phyloP scores from a whole-genome alignment of 139 green algal genomes.

The Picochlorum costavermella region DNA sequence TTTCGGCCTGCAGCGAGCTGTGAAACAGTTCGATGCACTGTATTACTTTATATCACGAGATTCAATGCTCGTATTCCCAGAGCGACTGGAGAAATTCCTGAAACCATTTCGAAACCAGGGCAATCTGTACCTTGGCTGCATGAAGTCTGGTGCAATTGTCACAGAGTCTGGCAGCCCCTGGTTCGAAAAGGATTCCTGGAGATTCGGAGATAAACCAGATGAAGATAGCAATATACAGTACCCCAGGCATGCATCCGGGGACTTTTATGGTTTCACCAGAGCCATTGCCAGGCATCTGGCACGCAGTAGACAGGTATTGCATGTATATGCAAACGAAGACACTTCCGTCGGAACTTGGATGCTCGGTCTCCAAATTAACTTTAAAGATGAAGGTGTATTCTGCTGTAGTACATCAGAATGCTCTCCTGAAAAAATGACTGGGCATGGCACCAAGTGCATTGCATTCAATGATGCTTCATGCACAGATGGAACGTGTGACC shows the following conservation, averaged over 20 bases:
- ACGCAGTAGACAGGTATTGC: conserved; percentile 43
- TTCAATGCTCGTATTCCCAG: conserved; percentile 46
- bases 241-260: conserved; percentile 3
- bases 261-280: conserved; percentile 47
- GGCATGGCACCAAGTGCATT: too few species aligned
- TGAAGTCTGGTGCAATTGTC: conserved; percentile 57
- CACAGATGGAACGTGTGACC: too few species aligned
- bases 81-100: conserved; percentile 37
- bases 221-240: conserved; percentile 1
- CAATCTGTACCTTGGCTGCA: conserved; percentile 64
- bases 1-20: neutral
- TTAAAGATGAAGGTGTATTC: conserved; percentile 52
- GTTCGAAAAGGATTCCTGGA: conserved; percentile 51
- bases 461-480: too few species aligned
- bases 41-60: conserved; percentile 70
- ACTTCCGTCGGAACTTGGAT: conserved; percentile 65
- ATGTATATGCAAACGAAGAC: conserved; percentile 63
- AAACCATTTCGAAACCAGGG: conserved; percentile 25
- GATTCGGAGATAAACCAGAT: conserved; percentile 44
- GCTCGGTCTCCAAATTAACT: conserved; percentile 53
- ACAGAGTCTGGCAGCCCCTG: conserved; percentile 43
- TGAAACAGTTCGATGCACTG: conserved; percentile 30
- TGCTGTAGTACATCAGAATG: conserved; percentile 35
- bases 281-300: conserved; percentile 46
- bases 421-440: too few species aligned